Percentiles rank a stretch among this genome's conserved stretches.
phyloP scores from a whole-genome alignment of 768 basidiomycete genomes.

The Coprinopsis strossmayeri region DNA sequence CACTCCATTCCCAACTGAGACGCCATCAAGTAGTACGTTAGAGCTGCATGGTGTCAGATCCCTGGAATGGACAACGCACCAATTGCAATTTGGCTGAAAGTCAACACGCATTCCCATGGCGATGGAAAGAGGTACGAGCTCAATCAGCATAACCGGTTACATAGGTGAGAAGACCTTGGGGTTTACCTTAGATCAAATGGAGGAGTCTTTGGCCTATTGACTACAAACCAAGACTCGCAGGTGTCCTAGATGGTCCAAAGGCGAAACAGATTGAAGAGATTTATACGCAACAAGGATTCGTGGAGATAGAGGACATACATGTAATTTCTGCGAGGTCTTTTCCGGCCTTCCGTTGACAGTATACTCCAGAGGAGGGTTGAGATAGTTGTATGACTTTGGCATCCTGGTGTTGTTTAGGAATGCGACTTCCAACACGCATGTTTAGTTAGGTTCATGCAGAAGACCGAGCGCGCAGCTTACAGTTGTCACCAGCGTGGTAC shows the following conservation, averaged over 20 bases:
- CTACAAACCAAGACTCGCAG: slow-evolving; percentile 31
- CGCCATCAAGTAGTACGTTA: no score
- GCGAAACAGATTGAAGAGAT: no score
- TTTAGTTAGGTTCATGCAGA: neutral
- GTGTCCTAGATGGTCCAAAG: no score
- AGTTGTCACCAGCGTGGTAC: slow-evolving; percentile 48
- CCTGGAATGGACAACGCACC: slow-evolving; percentile 29
- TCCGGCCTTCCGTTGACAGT: slow-evolving; percentile 37
- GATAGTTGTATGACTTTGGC: slow-evolving; percentile 35
- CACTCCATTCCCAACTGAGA: slow-evolving; percentile 36
- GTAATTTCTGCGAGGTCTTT: slow-evolving; percentile 42
- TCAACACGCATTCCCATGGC: no score
- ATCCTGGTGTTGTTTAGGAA: slow-evolving; percentile 40
- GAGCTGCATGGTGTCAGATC: no score
- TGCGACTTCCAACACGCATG: slow-evolving; percentile 25
- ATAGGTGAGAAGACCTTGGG: slow-evolving; percentile 24
- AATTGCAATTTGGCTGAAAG: slow-evolving; percentile 42
- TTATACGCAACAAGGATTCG: neutral
- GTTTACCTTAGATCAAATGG: slow-evolving; percentile 37
- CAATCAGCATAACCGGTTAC: no score
- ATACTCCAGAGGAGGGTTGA: slow-evolving; percentile 33
- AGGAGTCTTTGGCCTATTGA: slow-evolving; percentile 35
- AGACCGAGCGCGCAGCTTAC: no score
- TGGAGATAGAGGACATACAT: slow-evolving; percentile 22
- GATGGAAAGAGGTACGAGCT: no score